Conservation (phyloP, 495 filamentous ascomycete species). For the Podospora appendiculata region DNA sequence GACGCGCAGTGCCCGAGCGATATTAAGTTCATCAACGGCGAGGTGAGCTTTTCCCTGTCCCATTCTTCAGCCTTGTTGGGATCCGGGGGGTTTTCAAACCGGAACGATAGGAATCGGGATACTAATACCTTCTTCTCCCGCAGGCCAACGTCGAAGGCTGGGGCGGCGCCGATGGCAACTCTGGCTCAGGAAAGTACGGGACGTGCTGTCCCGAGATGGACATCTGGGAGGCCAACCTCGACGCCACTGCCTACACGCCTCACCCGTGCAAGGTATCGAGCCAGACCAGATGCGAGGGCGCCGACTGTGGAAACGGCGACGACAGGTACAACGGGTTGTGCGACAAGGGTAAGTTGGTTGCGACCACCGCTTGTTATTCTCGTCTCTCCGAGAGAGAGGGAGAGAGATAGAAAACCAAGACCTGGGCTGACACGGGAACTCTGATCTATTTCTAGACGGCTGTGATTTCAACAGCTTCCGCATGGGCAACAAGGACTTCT, state of each 20-base stretch:
- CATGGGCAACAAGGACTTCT: slow-evolving; percentile 51
- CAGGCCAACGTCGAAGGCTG: slow-evolving; percentile 50
- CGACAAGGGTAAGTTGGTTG: slow-evolving; percentile 18
- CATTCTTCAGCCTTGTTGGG: background rate
- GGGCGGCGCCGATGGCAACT: slow-evolving; percentile 30
- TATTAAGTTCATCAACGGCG: slow-evolving; percentile 63
- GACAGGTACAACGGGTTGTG: slow-evolving; percentile 30
- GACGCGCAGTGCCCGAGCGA: slow-evolving; percentile 60
- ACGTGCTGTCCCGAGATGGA: slow-evolving; percentile 65
- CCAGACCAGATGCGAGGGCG: slow-evolving; percentile 42
- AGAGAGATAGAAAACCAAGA: slow-evolving; percentile 46
- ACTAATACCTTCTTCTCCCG: background rate
- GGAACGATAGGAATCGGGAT: no score
- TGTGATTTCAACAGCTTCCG: slow-evolving; percentile 69
- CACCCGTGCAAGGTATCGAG: slow-evolving; percentile 48
- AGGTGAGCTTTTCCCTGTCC: slow-evolving; percentile 25
- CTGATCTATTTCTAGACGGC: slow-evolving; percentile 35
- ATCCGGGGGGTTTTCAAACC: background rate
- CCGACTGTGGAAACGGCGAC: slow-evolving; percentile 26
- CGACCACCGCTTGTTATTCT: no score
- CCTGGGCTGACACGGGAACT: slow-evolving; percentile 17
- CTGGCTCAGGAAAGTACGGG: slow-evolving; percentile 49
- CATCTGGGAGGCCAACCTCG: slow-evolving; percentile 61
- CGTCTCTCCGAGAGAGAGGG: slow-evolving; percentile 4
- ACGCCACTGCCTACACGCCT: slow-evolving; percentile 52